A percentile compares a stretch with the other conserved stretches of the same genome.
Evolutionary conservation across 176 grass and related monocot genomes (phyloP).

Genomic region (Typha latifolia): DNA sequence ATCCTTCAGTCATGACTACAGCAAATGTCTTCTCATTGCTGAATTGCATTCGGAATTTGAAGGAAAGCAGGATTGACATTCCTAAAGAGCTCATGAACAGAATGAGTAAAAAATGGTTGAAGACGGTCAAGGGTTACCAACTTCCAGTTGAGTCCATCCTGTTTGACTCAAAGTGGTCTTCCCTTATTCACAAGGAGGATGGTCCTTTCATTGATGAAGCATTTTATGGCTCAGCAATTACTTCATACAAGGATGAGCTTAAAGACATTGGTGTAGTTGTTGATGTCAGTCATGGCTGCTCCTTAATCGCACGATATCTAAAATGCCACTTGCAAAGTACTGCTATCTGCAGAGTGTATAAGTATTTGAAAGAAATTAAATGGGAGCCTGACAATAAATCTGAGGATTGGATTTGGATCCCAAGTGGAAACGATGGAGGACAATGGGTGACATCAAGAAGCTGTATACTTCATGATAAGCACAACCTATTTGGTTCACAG

Average conservation of each 20-base stretch:
- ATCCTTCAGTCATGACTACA: conserved; percentile 20
- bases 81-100: conserved; percentile 28
- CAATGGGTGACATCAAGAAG: conserved; percentile 37
- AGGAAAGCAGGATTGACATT: background rate
- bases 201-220: conserved; percentile 68
- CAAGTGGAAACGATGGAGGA: conserved; percentile 16
- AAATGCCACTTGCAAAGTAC: conserved; percentile 26
- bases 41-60: conserved; percentile 20
- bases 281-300: conserved; percentile 14
- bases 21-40: conserved; percentile 32
- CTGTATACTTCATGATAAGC: conserved; percentile 38
- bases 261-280: conserved; percentile 35
- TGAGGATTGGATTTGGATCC: conserved; percentile 53
- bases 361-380: conserved; percentile 26
- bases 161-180: conserved; percentile 35
- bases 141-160: conserved; percentile 40
- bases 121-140: conserved; percentile 39
- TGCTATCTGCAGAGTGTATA: conserved; percentile 51
- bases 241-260: conserved; percentile 28
- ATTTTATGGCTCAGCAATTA: conserved; percentile 41
- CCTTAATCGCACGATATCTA: conserved; percentile 35
- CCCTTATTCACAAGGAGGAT: conserved; percentile 24
- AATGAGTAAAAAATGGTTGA: conserved; percentile 45
- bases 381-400: conserved; percentile 27
- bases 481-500: conserved; percentile 32